Percentiles rank a stretch among this genome's conserved stretches.
Evolutionary conservation across 805 yeast genomes (phyloP).

Genomic region (Ogataea nakhonphanomensis): DNA sequence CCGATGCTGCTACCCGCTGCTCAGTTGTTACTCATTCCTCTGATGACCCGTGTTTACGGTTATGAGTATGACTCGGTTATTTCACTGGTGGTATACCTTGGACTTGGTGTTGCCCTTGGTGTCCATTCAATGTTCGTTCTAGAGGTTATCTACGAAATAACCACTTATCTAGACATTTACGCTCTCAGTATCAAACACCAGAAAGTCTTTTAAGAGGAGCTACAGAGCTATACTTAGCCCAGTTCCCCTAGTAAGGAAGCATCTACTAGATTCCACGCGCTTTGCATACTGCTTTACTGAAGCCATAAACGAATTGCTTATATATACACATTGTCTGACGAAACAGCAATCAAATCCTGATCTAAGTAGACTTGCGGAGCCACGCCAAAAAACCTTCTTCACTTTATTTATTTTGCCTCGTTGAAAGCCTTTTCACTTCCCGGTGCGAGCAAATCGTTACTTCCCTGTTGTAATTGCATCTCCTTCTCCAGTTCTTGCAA

Average conservation of each 20-base stretch:
- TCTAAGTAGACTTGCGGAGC: too few species aligned
- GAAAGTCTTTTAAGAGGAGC: conserved; percentile 36
- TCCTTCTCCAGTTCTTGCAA: conserved; percentile 92
- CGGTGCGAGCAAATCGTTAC: conserved; percentile 70
- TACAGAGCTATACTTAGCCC: too few species aligned
- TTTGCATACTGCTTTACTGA: neutral
- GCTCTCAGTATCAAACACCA: conserved; percentile 83
- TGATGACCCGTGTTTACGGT: conserved; percentile 37
- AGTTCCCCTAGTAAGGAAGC: too few species aligned
- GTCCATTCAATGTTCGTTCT: conserved; percentile 69
- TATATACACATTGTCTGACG: conserved; percentile 12
- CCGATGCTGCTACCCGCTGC: conserved; percentile 63
- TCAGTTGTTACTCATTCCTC: conserved; percentile 39
- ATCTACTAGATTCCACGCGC: neutral
- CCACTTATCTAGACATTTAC: conserved; percentile 76
- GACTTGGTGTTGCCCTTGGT: conserved; percentile 64
- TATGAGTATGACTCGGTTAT: conserved; percentile 42
- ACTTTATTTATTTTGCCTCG: conserved; percentile 9
- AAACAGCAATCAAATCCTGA: too few species aligned
- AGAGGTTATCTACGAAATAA: conserved; percentile 77
- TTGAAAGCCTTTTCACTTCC: conserved; percentile 50
- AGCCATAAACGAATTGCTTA: conserved; percentile 3
- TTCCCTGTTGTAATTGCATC: conserved; percentile 68
- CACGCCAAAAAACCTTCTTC: neutral
- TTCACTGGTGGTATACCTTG: conserved; percentile 56